Conservation (phyloP, 257 asterid species). For the Solanum chaucha region DNA sequence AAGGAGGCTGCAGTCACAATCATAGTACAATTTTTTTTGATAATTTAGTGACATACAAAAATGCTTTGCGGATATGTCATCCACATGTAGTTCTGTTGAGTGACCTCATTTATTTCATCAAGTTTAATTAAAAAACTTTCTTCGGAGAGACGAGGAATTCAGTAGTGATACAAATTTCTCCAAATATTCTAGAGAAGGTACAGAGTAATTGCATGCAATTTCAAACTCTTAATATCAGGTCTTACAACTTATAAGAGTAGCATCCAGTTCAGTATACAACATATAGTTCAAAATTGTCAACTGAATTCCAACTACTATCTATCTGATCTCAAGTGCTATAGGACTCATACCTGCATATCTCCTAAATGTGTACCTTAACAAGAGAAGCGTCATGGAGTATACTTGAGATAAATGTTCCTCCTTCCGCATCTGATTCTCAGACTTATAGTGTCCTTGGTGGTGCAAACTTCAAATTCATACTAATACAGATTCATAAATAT, state of each 20-base stretch:
- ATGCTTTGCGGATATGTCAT: neutral
- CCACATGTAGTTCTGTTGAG: neutral
- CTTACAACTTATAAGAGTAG: neutral
- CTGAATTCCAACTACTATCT: neutral
- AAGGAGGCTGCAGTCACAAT: neutral
- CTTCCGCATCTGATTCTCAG: neutral
- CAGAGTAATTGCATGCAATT: neutral
- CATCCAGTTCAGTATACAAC: neutral
- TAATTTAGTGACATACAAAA: neutral
- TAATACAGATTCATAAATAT: neutral
- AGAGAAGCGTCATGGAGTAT: neutral
- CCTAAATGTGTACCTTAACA: neutral
- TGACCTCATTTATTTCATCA: neutral
- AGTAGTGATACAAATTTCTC: neutral
- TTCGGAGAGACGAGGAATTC: neutral
- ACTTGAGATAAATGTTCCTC: neutral
- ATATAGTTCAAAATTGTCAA: neutral
- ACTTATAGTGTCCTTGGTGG: neutral
- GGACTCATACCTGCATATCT: neutral
- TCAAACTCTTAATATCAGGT: neutral
- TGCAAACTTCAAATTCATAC: neutral
- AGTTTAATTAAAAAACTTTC: neutral
- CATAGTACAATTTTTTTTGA: neutral
- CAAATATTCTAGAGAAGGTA: neutral
- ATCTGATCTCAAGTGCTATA: neutral